Conservation (phyloP, 1,284 basidiomycete genomes). For the Phaffia rhodozyma region DNA sequence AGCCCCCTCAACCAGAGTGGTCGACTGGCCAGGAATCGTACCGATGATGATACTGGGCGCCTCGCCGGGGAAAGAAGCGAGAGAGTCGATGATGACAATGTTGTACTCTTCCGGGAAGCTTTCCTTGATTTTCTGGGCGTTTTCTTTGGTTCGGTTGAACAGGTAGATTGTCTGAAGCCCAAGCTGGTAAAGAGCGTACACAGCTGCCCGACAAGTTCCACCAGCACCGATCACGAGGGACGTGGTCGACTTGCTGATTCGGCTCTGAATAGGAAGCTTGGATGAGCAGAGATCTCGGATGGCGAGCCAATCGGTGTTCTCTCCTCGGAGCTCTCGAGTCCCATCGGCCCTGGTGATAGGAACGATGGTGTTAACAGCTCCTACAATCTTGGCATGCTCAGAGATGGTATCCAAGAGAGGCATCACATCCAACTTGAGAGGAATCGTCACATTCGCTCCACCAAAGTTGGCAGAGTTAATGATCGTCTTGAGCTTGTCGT, state of each 20-base stretch:
- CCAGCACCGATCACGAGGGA: conserved; percentile 82
- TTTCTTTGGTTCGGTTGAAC: conserved; percentile 65
- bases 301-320: conserved; percentile 89
- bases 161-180: conserved; percentile 62
- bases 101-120: conserved; percentile 53
- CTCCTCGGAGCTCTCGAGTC: conserved; percentile 53
- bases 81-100: conserved; percentile 49
- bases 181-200: conserved; percentile 68
- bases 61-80: conserved; percentile 44
- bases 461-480: conserved; percentile 67
- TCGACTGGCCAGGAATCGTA: conserved; percentile 68
- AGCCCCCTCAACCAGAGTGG: conserved; percentile 33
- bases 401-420: conserved; percentile 63
- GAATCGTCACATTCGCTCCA: conserved; percentile 91
- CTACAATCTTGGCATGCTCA: conserved; percentile 65
- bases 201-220: conserved; percentile 80
- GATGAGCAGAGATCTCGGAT: conserved; percentile 48
- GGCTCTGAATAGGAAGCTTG: conserved; percentile 29
- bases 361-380: conserved; percentile 85
- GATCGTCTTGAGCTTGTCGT: conserved; percentile 51
- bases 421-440: conserved; percentile 79
- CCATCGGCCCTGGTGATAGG: conserved; percentile 42
- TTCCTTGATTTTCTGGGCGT: conserved; percentile 54
- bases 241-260: conserved; percentile 27
- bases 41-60: conserved; percentile 65